A percentile compares a stretch with the other conserved stretches of the same genome.
These are phyloP conservation scores for Dothideomycetes sp. DNA, from an alignment of 2,329 filamentous ascomycete species.

Conservation along the genomic window DNA sequence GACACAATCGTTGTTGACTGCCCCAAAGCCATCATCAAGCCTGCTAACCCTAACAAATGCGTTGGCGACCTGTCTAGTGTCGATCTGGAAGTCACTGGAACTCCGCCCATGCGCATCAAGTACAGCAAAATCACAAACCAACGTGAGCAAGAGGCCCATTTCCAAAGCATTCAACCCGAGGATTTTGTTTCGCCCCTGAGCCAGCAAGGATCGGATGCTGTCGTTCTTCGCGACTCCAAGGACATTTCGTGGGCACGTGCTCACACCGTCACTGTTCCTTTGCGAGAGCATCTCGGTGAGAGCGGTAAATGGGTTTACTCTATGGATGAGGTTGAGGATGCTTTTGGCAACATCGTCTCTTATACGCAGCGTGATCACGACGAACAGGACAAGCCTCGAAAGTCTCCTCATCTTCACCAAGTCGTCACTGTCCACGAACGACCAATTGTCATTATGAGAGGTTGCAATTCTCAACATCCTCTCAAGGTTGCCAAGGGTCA, in stretches of 20 bases:
- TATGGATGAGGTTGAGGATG: constrained; percentile 86
- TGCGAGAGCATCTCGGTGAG: constrained; percentile 80
- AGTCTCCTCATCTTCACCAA: constrained; percentile 55
- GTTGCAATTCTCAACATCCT: constrained; percentile 71
- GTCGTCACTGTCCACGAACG: constrained; percentile 79
- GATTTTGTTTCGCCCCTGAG: constrained; percentile 70
- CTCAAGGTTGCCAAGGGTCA: constrained; percentile 74
- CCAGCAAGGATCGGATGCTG: constrained; percentile 47
- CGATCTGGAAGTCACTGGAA: constrained; percentile 73
- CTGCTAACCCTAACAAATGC: constrained; percentile 61
- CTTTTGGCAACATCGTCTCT: constrained; percentile 73
- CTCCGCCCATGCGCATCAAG: constrained; percentile 81
- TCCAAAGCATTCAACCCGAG: constrained; percentile 88
- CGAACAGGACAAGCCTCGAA: constrained; percentile 37
- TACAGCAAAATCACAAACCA: constrained; percentile 85
- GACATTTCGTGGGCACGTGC: constrained; percentile 74
- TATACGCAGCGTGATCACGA: constrained; percentile 65
- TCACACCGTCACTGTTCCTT: constrained; percentile 64
- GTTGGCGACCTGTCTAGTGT: constrained; percentile 81
- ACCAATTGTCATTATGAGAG: constrained; percentile 60
- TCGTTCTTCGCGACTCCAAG: constrained; percentile 50
- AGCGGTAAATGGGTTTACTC: constrained; percentile 82
- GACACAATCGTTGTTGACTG: constrained; percentile 81
- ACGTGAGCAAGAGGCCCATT: constrained; percentile 74
- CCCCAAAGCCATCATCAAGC: constrained; percentile 66